These are phyloP conservation scores for Ceriops zippeliana DNA, from an alignment of 345 rosid genomes.

Conservation along the genomic window DNA sequence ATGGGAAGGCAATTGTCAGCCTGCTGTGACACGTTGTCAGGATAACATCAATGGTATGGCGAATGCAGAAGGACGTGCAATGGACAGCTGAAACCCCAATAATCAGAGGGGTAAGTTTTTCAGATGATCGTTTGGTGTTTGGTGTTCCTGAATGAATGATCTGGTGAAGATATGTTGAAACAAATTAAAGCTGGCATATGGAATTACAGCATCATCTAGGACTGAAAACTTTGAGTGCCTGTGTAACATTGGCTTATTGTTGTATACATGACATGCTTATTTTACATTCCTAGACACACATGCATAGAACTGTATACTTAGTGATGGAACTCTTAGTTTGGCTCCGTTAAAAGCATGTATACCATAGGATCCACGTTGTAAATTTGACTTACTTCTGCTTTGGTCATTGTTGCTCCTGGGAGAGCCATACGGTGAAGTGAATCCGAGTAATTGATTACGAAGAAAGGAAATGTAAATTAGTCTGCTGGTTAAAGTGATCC, in stretches of 20 bases:
- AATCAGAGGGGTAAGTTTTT: neutral
- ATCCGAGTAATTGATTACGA: neutral
- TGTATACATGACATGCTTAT: neutral
- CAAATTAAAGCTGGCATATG: neutral
- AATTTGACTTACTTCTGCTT: neutral
- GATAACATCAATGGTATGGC: slow-evolving; percentile 14
- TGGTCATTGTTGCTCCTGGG: neutral
- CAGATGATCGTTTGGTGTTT: neutral
- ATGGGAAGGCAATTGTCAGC: slow-evolving; percentile 31
- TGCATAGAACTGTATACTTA: neutral
- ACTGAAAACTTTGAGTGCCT: neutral
- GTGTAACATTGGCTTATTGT: too few relatives aligned
- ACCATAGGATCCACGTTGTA: neutral
- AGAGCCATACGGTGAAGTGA: too few relatives aligned
- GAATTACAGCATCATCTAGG: neutral
- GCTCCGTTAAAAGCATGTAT: neutral
- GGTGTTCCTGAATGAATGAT: neutral
- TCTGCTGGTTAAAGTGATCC: neutral
- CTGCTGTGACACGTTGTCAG: slow-evolving; percentile 28
- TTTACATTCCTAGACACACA: neutral
- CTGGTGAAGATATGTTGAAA: neutral
- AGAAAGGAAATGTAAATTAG: too few relatives aligned
- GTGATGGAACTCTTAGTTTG: too few relatives aligned
- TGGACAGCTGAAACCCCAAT: slow-evolving; percentile 17
- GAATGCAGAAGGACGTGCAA: slow-evolving; percentile 12